Evolutionary conservation across 2,329 filamentous ascomycete species (phyloP).

Genomic region (Trichoderma hamatum): DNA sequence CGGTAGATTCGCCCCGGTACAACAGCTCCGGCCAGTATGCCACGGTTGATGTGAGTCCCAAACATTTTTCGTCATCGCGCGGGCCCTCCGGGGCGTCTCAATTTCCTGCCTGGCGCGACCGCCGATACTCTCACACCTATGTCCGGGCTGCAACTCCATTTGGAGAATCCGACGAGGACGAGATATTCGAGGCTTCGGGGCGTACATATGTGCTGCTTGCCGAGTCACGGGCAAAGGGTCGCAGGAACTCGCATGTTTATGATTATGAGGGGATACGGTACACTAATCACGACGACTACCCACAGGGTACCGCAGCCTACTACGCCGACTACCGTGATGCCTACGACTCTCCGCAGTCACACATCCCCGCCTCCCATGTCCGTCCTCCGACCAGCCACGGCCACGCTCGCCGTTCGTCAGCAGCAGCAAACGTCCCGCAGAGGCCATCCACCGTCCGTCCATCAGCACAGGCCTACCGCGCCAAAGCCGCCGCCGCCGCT

Average conservation of each 20-base stretch:
- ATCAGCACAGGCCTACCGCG: conserved; percentile 35
- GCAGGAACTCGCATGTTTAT: conserved; percentile 41
- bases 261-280: conserved; percentile 56
- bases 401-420: conserved; percentile 53
- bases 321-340: conserved; percentile 44
- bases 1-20: conserved; percentile 62
- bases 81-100: conserved; percentile 42
- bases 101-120: conserved; percentile 50
- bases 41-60: conserved; percentile 68
- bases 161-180: conserved; percentile 68
- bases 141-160: conserved; percentile 60
- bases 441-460: conserved; percentile 58
- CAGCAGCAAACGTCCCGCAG: conserved; percentile 49
- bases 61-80: conserved; percentile 53
- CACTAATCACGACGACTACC: conserved; percentile 62
- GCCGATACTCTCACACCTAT: conserved; percentile 61
- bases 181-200: conserved; percentile 58
- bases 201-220: conserved; percentile 57
- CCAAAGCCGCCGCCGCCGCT: conserved; percentile 40
- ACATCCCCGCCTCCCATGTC: conserved; percentile 38
- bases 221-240: conserved; percentile 47
- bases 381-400: conserved; percentile 48
- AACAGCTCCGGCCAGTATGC: conserved; percentile 65
- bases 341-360: conserved; percentile 49
- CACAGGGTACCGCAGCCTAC: conserved; percentile 49